phyloP scores from a whole-genome alignment of 2,329 filamentous ascomycete genomes.

The Ceratocystis harringtonii region DNA sequence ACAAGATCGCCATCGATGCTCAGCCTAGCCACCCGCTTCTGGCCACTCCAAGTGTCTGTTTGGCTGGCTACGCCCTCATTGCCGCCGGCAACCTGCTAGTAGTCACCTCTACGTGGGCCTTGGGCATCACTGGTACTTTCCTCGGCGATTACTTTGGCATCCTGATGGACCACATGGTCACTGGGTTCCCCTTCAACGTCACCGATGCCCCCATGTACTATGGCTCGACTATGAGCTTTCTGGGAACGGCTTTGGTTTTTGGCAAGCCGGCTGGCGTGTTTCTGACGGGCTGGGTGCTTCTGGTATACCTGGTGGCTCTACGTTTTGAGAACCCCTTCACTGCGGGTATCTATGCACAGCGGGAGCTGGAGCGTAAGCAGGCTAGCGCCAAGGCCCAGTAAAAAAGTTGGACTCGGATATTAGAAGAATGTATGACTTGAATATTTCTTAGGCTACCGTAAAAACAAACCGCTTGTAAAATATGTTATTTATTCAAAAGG shows the following conservation, averaged over 20 bases:
- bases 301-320: conserved; percentile 68
- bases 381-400: conserved; percentile 27
- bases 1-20: conserved; percentile 65
- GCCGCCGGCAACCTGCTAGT: conserved; percentile 69
- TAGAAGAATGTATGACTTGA: no score
- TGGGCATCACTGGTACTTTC: conserved; percentile 91
- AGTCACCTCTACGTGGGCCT: conserved; percentile 72
- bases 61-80: conserved; percentile 57
- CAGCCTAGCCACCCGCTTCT: conserved; percentile 64
- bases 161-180: conserved; percentile 88
- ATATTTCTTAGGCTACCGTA: no score
- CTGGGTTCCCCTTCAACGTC: conserved; percentile 89
- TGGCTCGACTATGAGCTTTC: conserved; percentile 81
- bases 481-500: no score
- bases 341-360: conserved; percentile 69
- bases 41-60: conserved; percentile 41
- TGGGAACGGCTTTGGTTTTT: conserved; percentile 70
- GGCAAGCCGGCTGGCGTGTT: conserved; percentile 77
- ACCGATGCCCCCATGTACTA: conserved; percentile 92
- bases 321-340: conserved; percentile 92
- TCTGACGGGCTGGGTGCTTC: conserved; percentile 57
- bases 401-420: neutral
- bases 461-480: no score
- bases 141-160: conserved; percentile 98
- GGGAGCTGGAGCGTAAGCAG: conserved; percentile 44